Conservation (phyloP, 163 green algal genomes). For the Picocystis sp. region DNA sequence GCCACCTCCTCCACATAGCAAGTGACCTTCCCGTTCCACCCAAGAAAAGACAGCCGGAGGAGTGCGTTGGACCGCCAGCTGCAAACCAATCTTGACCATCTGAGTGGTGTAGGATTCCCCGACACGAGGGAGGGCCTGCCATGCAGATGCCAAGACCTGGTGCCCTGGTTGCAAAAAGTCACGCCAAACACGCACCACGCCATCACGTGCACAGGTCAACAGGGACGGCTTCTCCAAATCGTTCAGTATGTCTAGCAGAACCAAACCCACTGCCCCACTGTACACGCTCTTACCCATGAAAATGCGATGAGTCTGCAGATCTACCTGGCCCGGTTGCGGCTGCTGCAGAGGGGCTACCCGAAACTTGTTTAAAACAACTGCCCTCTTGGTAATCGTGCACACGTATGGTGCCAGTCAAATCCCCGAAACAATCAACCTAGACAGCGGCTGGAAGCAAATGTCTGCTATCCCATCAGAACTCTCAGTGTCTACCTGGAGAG, state of each 20-base stretch:
- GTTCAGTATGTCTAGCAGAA: constrained; percentile 29
- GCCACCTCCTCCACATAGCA: constrained; percentile 10
- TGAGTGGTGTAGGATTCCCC: background rate
- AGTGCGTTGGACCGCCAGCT: constrained; percentile 2
- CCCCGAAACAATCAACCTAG: too few relatives aligned
- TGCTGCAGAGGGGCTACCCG: background rate
- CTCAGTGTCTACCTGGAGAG: too few relatives aligned
- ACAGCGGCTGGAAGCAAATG: too few relatives aligned
- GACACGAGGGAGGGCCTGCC: constrained; percentile 19
- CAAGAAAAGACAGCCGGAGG: constrained; percentile 4
- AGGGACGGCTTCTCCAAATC: constrained; percentile 50
- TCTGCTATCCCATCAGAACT: too few relatives aligned
- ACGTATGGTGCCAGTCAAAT: background rate
- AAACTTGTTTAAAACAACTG: background rate
- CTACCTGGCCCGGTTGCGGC: background rate
- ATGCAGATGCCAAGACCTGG: constrained; percentile 47
- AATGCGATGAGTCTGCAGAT: constrained; percentile 14
- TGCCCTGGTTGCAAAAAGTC: constrained; percentile 31
- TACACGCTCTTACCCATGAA: constrained; percentile 17
- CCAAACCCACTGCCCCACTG: too few relatives aligned
- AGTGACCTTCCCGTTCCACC: constrained; percentile 4
- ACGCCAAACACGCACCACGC: constrained; percentile 61
- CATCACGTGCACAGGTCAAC: constrained; percentile 43
- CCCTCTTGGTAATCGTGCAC: constrained; percentile 19
- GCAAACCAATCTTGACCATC: background rate